Evolutionary conservation across 345 rosid species (phyloP), one percentile per base, ranked within the genome.

Genomic region (Dipteronia sinensis): DNA sequence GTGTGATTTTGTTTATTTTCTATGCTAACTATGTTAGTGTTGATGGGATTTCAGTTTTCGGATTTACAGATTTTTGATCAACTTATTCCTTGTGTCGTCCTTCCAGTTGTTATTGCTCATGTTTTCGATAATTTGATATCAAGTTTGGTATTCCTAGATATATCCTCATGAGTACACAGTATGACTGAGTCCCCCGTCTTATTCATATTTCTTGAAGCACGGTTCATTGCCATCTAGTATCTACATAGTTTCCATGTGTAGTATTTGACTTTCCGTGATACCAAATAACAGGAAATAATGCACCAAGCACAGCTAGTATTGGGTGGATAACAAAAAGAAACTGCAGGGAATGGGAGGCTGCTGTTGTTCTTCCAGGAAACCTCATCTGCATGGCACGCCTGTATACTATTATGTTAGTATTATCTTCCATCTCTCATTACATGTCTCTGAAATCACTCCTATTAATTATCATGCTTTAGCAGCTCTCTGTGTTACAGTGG

Each of bases 281-380:
- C 31, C 46, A 68, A 70, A 76, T 71, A 49, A 58, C 86, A 61
- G 84, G 76, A 76, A 80, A 76, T 29, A 73, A 86, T 85, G 89
- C 81, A 53, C 73, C 78, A 13, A 77, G 65, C 70, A 40, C n/a
- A 40, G 69, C 66, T 74, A 9, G 71, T 55, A 6, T 82, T 76
- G 65, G 76, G 70, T 80, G 73, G 79, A 84, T 73, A 71, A 61
- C 68, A 62, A 66, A 69, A 74, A 73, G 68, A 59, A 77, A 77
- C 78, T 47, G 81, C 72, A 27, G 73, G 87, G 75, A 76, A 94
- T 94, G 98, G 98, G 98, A 86, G 98, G 94, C 75, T 94, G 97
- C 81, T 92, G 97, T 81, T 91, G 90, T 84, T 92, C 98, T 80
- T 87, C 96, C 34, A 85, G 91, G 77, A 90, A 89, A 74, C 83